Base-by-base conservation (phyloP, 805 yeast genomes). In the Candida xiaguanensis region DNA sequence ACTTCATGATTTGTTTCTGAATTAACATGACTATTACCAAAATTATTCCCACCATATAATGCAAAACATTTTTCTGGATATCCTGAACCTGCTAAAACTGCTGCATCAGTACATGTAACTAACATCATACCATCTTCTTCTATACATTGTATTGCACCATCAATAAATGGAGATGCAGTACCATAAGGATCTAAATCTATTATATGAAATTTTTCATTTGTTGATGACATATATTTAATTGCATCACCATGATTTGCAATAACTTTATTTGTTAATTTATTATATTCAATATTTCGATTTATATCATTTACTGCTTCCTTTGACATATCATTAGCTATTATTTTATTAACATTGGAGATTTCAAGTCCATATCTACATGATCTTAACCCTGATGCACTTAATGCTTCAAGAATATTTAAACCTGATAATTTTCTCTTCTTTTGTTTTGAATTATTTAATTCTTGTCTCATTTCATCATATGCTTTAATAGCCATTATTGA, bases 101-200 rank as follows among this genome's bases (percentile, higher is more conserved):
- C 95, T 12, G 95, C 74, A 64, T 93, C 99, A 0, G 99, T 93
- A 59, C 99, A 93, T 0, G 99, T 93, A 3, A 93, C 91, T 36
- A 93, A 66, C 48, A 93, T 62, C 31, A 93, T 53, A 1, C 98
- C 99, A 40, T 82, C 90, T 49, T 90, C 89, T 35, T 75, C 76
- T n/a, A 90, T 75, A 23, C 82, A 68, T 53, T 88, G 95, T 23
- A 93, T 69, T 0, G 98, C 97, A 23, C 93, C 79, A 58, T 93
- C 99, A 20, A 93, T 72, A 57, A 93, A 93, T 6, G 99, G 99
- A 0, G 96, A 78, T 0, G 96, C 99, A 0, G 97, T 84, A 22
- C 99, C 99, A 56, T 93, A 93, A 0, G 99, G 99, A 61, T 93
- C 99, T 37, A 93, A 72, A 62, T 93, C 99, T 42, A 93, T 78